A percentile compares a stretch with the other conserved stretches of the same genome.
These are phyloP conservation scores for Cytospora chrysosperma DNA, from an alignment of 2,329 filamentous ascomycete genomes.

Conservation along the genomic window DNA sequence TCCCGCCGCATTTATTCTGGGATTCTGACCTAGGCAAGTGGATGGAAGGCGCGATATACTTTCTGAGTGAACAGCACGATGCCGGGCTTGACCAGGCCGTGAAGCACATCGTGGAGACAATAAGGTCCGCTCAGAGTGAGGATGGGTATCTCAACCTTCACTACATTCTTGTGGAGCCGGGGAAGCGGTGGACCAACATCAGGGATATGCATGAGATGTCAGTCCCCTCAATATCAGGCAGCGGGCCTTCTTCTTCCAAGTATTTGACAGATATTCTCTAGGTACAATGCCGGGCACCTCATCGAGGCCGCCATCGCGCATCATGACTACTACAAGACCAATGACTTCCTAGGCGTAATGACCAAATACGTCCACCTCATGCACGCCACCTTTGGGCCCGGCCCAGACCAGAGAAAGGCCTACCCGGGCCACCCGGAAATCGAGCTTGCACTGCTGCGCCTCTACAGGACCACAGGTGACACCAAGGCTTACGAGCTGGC, in stretches of 20 bases:
- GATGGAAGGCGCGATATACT: conserved; percentile 56
- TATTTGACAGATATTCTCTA: conserved; percentile 26
- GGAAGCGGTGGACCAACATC: conserved; percentile 56
- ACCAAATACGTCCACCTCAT: conserved; percentile 55
- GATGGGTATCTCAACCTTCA: conserved; percentile 66
- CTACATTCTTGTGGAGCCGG: conserved; percentile 58
- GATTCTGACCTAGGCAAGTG: conserved; percentile 19
- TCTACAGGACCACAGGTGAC: conserved; percentile 37
- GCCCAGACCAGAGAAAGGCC: conserved; percentile 49
- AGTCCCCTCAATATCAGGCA: conserved; percentile 25
- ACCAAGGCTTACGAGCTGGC: conserved; percentile 45
- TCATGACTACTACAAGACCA: conserved; percentile 49
- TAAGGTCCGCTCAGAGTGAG: conserved; percentile 52
- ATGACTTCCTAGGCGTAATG: conserved; percentile 51
- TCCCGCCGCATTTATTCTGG: conserved; percentile 59
- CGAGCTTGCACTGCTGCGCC: conserved; percentile 46
- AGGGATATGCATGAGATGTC: conserved; percentile 62
- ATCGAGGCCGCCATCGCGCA: conserved; percentile 62
- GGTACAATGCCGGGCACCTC: conserved; percentile 61
- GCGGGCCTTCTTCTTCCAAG: no score
- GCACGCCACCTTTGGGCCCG: conserved; percentile 50
- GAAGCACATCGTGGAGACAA: conserved; percentile 57
- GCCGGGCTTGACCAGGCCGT: conserved; percentile 49
- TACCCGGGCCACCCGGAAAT: conserved; percentile 61
- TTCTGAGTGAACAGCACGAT: conserved; percentile 44